phyloP scores from a whole-genome alignment of 768 basidiomycete genomes.

The Stropharia rugosoannulata region DNA sequence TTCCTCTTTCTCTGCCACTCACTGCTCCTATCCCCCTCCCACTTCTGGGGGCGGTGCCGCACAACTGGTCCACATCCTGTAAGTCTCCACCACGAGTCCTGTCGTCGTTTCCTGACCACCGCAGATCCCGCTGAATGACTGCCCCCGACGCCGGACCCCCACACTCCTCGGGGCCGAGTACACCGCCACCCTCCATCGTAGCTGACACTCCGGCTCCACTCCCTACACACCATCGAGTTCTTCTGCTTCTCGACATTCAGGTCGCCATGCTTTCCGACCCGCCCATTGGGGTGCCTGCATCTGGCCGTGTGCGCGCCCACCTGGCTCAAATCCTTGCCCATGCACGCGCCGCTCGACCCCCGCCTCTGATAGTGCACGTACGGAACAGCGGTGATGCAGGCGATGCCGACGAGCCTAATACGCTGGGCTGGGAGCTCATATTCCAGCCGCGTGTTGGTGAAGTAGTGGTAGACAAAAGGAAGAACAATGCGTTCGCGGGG shows the following conservation, averaged over 20 bases:
- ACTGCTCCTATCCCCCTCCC: background rate
- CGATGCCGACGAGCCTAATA: constrained; percentile 57
- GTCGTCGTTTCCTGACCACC: background rate
- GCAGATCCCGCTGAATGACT: background rate
- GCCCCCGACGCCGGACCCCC: background rate
- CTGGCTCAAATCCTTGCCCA: constrained; percentile 46
- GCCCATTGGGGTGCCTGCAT: constrained; percentile 49
- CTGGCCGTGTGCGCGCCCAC: constrained; percentile 41
- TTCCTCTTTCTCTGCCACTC: no score
- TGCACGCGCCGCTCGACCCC: constrained; percentile 46
- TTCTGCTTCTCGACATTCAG: constrained; percentile 63
- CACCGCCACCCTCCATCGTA: background rate
- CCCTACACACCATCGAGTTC: constrained; percentile 34
- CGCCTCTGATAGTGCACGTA: constrained; percentile 64
- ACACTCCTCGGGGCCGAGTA: background rate
- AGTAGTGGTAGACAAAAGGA: constrained; percentile 60
- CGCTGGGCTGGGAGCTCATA: constrained; percentile 62
- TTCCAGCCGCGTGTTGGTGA: constrained; percentile 52
- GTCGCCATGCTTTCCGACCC: constrained; percentile 46
- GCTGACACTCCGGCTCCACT: no score
- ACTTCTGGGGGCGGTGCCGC: background rate
- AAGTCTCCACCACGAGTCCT: background rate
- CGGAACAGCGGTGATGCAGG: constrained; percentile 63
- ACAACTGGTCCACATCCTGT: background rate
- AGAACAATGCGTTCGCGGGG: constrained; percentile 70